These are phyloP conservation scores for Kurtzmaniella cleridarum DNA, from an alignment of 805 yeast genomes.

Conservation along the genomic window DNA sequence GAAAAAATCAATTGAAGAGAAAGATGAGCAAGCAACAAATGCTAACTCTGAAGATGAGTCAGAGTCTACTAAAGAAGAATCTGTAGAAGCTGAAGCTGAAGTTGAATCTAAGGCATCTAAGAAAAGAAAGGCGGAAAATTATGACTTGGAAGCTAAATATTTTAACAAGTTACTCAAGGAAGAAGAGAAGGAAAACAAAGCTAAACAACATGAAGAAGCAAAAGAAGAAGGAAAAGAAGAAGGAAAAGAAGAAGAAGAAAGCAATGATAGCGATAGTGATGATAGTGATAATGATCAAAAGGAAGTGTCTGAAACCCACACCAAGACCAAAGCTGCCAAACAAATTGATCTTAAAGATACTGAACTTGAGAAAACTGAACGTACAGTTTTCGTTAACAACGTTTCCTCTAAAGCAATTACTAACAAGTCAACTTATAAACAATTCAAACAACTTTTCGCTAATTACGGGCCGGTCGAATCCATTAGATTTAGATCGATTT, in stretches of 20 bases:
- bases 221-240: constrained; percentile 11
- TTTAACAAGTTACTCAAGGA: constrained; percentile 43
- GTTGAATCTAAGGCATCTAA: constrained; percentile 11
- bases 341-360: constrained; percentile 55
- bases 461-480: constrained; percentile 58
- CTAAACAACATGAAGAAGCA: constrained; percentile 11
- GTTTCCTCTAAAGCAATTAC: constrained; percentile 61
- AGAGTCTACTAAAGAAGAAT: constrained; percentile 12
- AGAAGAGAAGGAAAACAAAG: constrained; percentile 21
- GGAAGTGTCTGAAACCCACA: constrained; percentile 7
- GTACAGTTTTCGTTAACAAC: constrained; percentile 86
- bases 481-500: constrained; percentile 85
- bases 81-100: constrained; percentile 18
- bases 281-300: constrained; percentile 8
- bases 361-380: constrained; percentile 79
- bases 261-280: constrained; percentile 11
- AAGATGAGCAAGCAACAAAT: constrained; percentile 11
- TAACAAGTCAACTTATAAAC: constrained; percentile 53
- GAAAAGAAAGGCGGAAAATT: constrained; percentile 31
- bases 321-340: constrained; percentile 31
- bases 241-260: constrained; percentile 6
- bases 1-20: constrained; percentile 9
- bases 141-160: constrained; percentile 52
- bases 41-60: background rate
- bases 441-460: constrained; percentile 60